These are phyloP conservation scores for Paracoccidioides brasiliensis DNA, from an alignment of 2,329 filamentous ascomycete genomes.

Conservation along the genomic window DNA sequence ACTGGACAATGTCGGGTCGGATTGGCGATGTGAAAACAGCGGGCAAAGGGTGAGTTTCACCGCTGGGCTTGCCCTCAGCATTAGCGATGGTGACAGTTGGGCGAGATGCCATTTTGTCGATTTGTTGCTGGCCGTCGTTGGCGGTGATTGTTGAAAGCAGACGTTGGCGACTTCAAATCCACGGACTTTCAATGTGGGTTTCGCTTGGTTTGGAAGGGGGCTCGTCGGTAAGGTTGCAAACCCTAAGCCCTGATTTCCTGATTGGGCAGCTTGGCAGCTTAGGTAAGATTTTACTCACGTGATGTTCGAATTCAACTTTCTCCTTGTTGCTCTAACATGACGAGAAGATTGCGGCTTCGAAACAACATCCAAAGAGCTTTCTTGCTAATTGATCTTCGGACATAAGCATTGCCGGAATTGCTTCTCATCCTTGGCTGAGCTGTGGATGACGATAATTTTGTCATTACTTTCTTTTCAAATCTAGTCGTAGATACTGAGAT, in stretches of 20 bases:
- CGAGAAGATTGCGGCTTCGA: not conserved
- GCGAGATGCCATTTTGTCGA: constrained; percentile 72
- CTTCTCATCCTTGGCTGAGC: too few species aligned
- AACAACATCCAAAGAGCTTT: too few species aligned
- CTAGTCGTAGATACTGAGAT: too few species aligned
- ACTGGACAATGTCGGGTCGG: constrained; percentile 97
- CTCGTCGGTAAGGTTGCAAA: constrained; percentile 16
- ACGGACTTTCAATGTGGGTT: constrained; percentile 22
- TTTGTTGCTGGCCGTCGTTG: constrained; percentile 27
- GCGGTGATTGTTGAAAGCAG: constrained; percentile 9
- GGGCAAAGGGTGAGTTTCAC: constrained; percentile 81
- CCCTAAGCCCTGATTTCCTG: constrained; percentile 26
- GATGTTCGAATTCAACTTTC: not conserved
- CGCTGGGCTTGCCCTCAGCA: constrained; percentile 86
- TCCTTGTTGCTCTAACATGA: not conserved
- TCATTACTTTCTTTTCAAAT: too few species aligned
- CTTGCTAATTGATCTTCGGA: too few species aligned
- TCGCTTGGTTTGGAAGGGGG: constrained; percentile 25
- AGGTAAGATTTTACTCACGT: not conserved
- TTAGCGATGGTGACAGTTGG: constrained; percentile 96
- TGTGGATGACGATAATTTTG: too few species aligned
- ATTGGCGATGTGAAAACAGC: constrained; percentile 96
- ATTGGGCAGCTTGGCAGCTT: constrained; percentile 7
- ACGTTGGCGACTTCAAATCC: constrained; percentile 5
- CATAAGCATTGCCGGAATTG: too few species aligned